Conservation (phyloP, 2,329 filamentous ascomycete genomes). For the Coleophoma crateriformis region DNA sequence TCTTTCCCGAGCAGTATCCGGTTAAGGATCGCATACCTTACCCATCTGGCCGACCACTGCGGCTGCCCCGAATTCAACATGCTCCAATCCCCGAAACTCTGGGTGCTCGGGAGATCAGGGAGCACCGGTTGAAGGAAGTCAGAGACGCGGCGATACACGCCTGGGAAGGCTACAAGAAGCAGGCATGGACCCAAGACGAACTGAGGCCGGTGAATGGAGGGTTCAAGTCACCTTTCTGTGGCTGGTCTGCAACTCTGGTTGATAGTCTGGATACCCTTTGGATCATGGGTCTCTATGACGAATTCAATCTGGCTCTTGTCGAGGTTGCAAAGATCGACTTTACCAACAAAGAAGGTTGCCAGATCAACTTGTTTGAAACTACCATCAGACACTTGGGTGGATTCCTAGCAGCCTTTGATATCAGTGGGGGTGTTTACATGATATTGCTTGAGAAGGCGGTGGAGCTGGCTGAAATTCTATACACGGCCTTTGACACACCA, state of each 20-base stretch:
- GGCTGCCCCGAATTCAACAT: conserved; percentile 21
- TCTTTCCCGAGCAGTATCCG: conserved; percentile 12
- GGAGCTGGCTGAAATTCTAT: conserved; percentile 27
- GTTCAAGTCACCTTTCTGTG: conserved; percentile 76
- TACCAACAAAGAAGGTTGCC: conserved; percentile 16
- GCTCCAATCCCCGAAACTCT: conserved; percentile 8
- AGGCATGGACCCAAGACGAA: conserved; percentile 84
- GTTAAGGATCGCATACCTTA: conserved; percentile 9
- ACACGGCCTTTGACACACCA: conserved; percentile 43
- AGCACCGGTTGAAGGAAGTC: conserved; percentile 13
- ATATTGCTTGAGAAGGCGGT: conserved; percentile 25
- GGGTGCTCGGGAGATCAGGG: conserved; percentile 8
- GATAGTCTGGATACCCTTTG: conserved; percentile 79
- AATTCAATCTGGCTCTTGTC: conserved; percentile 71
- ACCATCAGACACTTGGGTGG: conserved; percentile 33
- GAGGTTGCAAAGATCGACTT: conserved; percentile 56
- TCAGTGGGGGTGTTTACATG: conserved; percentile 21
- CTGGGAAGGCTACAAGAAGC: conserved; percentile 77
- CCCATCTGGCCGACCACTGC: conserved; percentile 9
- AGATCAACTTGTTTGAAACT: conserved; percentile 32
- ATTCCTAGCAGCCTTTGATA: conserved; percentile 29
- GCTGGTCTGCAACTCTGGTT: conserved; percentile 86
- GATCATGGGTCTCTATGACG: conserved; percentile 74
- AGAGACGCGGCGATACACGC: conserved; percentile 29
- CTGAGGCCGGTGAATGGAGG: conserved; percentile 65